Evolutionary conservation across 208 protist genomes (phyloP).

Genomic region (Giardia muris): DNA sequence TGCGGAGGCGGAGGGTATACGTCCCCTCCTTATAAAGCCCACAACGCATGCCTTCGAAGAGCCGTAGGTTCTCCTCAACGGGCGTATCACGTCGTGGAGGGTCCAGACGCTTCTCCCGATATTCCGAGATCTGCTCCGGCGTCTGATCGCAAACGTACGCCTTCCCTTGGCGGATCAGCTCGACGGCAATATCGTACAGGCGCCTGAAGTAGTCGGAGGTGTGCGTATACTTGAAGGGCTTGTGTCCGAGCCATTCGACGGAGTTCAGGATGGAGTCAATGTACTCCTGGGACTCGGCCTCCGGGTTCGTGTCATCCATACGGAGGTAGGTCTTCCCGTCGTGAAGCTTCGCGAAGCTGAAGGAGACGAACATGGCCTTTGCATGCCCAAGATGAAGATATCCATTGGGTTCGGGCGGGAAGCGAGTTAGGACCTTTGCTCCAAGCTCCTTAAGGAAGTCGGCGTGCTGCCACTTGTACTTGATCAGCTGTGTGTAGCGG

Average conservation of each 20-base stretch:
- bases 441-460: background rate
- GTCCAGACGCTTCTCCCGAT: constrained; percentile 42
- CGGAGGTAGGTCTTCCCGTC: constrained; percentile 71
- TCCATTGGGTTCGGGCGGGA: constrained; percentile 53
- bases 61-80: constrained; percentile 65
- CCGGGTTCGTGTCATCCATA: constrained; percentile 97
- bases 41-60: constrained; percentile 72
- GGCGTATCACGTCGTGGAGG: constrained; percentile 65
- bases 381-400: constrained; percentile 96
- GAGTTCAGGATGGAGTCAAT: constrained; percentile 72
- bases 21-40: constrained; percentile 83
- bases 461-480: background rate
- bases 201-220: constrained; percentile 93
- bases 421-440: constrained; percentile 29
- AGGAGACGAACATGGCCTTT: constrained; percentile 96
- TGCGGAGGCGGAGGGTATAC: constrained; percentile 88
- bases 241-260: constrained; percentile 59
- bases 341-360: constrained; percentile 71
- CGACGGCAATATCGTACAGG: constrained; percentile 82
- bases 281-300: constrained; percentile 83
- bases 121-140: constrained; percentile 66
- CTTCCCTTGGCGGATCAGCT: constrained; percentile 73
- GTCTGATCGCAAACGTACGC: constrained; percentile 89
- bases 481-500: background rate
- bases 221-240: constrained; percentile 65